Conservation (phyloP, 2,329 filamentous ascomycete species). For the Dendrostoma leiphaemia region DNA sequence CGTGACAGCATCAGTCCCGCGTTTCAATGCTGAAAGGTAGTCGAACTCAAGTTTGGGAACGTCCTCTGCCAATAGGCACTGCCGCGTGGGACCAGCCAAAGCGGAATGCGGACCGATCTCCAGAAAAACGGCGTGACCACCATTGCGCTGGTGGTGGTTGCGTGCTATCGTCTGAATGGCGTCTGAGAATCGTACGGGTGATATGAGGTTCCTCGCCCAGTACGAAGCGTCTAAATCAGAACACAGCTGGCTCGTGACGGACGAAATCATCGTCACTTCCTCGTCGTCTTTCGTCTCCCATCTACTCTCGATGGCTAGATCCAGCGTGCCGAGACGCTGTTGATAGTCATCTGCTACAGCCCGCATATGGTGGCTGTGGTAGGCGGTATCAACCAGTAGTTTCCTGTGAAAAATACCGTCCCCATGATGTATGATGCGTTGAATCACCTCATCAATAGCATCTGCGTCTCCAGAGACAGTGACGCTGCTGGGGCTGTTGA, state of each 20-base stretch:
- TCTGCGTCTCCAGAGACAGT: constrained; percentile 8
- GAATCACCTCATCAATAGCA: constrained; percentile 19
- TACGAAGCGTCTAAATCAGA: constrained; percentile 2
- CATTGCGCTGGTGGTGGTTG: constrained; percentile 41
- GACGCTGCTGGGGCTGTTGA: constrained; percentile 45
- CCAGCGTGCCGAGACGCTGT: constrained; percentile 27
- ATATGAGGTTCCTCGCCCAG: constrained; percentile 3
- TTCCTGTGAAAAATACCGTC: constrained; percentile 22
- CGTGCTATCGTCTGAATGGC: neutral
- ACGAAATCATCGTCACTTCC: neutral
- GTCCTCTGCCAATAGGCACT: constrained; percentile 5
- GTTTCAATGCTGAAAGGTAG: constrained; percentile 40
- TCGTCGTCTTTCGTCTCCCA: neutral
- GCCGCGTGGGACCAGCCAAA: constrained; percentile 27
- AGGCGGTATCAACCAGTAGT: constrained; percentile 13
- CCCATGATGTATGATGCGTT: neutral
- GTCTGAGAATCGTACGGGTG: neutral
- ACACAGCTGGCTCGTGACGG: neutral
- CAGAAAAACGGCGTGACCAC: constrained; percentile 21
- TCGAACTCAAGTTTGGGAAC: neutral
- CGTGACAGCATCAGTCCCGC: constrained; percentile 48
- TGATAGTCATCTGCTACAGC: constrained; percentile 2
- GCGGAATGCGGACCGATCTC: constrained; percentile 30
- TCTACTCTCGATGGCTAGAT: neutral
- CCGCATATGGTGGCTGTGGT: constrained; percentile 18